Conservation (phyloP, 345 rosid species). For the Eucalyptus camaldulensis region DNA sequence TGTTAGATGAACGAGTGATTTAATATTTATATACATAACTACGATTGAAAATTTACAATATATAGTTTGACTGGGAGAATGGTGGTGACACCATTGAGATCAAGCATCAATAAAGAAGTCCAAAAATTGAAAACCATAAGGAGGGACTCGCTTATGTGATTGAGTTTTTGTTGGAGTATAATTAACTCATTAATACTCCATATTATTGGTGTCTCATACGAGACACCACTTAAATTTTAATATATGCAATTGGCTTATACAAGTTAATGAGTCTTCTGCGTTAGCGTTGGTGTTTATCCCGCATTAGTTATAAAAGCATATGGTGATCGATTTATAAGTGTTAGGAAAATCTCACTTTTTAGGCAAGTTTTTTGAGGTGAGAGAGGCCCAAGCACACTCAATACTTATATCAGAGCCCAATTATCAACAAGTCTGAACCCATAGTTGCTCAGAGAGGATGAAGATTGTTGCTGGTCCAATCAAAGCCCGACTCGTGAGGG, state of each 20-base stretch:
- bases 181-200: neutral
- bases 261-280: neutral
- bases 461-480: neutral
- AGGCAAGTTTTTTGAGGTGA: neutral
- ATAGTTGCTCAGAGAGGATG: fast-evolving
- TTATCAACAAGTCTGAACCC: neutral
- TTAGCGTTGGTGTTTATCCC: neutral
- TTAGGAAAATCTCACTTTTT: neutral
- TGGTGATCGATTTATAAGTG: no score
- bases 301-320: fast-evolving
- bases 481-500: fast-evolving
- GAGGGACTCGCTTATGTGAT: neutral
- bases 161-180: neutral
- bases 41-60: neutral
- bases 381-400: neutral
- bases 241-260: neutral
- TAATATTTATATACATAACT: neutral
- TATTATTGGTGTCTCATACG: neutral
- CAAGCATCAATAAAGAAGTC: neutral
- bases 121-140: neutral
- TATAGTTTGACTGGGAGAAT: neutral
- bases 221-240: neutral
- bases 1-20: neutral
- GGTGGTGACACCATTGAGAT: neutral
- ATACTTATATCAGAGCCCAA: neutral